Conservation (phyloP, 2,329 filamentous ascomycete species). For the Ustilaginoidea virens region DNA sequence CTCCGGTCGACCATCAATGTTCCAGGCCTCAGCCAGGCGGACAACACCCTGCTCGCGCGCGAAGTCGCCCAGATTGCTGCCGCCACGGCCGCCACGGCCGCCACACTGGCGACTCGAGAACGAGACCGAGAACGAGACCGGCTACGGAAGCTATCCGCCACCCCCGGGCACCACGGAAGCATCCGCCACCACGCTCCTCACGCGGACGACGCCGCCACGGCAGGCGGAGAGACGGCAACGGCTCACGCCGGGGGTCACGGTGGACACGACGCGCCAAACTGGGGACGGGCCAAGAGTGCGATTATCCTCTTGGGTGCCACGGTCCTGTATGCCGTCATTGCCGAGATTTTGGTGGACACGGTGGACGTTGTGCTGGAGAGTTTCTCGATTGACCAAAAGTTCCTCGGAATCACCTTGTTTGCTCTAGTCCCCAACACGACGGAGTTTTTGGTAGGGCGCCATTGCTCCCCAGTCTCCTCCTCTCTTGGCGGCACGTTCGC, state of each 20-base stretch:
- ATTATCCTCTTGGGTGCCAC: constrained; percentile 82
- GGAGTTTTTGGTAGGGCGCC: constrained; percentile 72
- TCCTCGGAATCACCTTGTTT: constrained; percentile 90
- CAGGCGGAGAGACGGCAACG: constrained; percentile 17
- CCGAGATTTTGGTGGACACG: constrained; percentile 90
- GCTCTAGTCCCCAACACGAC: constrained; percentile 96
- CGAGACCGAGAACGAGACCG: constrained; percentile 47
- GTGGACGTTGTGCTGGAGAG: constrained; percentile 91
- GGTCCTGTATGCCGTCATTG: constrained; percentile 86
- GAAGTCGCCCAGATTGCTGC: constrained; percentile 91
- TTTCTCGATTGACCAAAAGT: constrained; percentile 90
- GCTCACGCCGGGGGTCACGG: constrained; percentile 31
- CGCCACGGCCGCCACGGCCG: constrained; percentile 75
- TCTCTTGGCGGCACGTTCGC: constrained; percentile 14
- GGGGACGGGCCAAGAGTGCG: constrained; percentile 82
- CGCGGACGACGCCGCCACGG: constrained; percentile 14
- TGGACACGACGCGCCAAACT: constrained; percentile 96
- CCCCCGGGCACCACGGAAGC: constrained; percentile 11
- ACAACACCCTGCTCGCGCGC: constrained; percentile 66
- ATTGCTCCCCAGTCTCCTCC: background rate
- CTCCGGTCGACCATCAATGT: constrained; percentile 34
- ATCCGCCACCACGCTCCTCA: constrained; percentile 16
- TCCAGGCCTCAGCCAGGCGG: constrained; percentile 62
- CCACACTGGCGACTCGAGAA: too few relatives aligned
- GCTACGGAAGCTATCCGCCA: constrained; percentile 20